A percentile compares a stretch with the other conserved stretches of the same genome.
Conservation (phyloP, 371 early-diverging fungal genomes). For the Globomyces sp. region DNA sequence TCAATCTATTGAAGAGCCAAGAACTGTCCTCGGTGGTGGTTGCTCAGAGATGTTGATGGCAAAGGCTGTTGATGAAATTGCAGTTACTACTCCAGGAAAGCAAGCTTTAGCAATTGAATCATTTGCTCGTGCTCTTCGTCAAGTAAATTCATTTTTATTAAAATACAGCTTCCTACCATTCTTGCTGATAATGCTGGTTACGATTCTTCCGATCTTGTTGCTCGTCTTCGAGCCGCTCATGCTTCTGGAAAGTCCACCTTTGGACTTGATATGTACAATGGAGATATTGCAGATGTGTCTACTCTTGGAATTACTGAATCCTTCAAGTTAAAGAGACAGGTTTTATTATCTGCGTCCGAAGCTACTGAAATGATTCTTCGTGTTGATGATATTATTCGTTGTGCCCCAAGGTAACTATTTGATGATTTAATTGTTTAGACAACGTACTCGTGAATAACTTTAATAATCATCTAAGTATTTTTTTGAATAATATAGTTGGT, state of each 20-base stretch:
- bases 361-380: slow-evolving; percentile 99
- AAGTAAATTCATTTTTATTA: slow-evolving; percentile 41
- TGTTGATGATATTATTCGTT: slow-evolving; percentile 98
- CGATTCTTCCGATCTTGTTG: slow-evolving; percentile 91
- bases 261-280: slow-evolving; percentile 92
- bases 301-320: slow-evolving; percentile 95
- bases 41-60: slow-evolving; percentile 98
- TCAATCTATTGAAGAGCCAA: slow-evolving; percentile 93
- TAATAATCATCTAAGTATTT: not conserved
- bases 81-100: slow-evolving; percentile 90
- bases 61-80: slow-evolving; percentile 91
- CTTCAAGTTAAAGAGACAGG: slow-evolving; percentile 97
- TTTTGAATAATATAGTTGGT: not conserved
- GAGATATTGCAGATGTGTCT: slow-evolving; percentile 80
- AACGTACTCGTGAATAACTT: slow-evolving; percentile 20
- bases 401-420: slow-evolving; percentile 47
- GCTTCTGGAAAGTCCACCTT: slow-evolving; percentile 73
- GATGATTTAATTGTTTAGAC: not conserved
- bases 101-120: slow-evolving; percentile 96
- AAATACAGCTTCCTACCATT: slow-evolving; percentile 85
- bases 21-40: slow-evolving; percentile 96
- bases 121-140: slow-evolving; percentile 95
- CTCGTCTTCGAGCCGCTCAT: slow-evolving; percentile 91
- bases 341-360: slow-evolving; percentile 95
- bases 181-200: slow-evolving; percentile 99